Percentiles rank a stretch among this genome's conserved stretches.
phyloP scores from a whole-genome alignment of 2,329 filamentous ascomycete genomes.

The Tothia fuscella region DNA sequence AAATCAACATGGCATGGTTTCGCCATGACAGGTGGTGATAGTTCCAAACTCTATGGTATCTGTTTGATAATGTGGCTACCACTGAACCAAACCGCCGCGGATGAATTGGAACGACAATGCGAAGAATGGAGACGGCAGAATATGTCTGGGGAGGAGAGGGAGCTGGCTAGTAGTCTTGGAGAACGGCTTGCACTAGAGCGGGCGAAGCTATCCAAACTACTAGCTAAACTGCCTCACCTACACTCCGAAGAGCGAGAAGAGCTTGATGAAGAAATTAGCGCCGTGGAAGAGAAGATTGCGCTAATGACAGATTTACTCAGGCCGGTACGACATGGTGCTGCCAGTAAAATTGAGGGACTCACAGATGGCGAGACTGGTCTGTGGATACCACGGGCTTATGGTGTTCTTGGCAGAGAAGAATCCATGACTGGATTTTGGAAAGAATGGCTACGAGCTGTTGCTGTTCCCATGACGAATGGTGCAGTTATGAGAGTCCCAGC shows the following conservation, averaged over 20 bases:
- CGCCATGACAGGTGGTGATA: conserved; percentile 90
- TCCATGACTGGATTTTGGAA: conserved; percentile 91
- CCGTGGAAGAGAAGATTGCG: conserved; percentile 91
- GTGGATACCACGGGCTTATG: conserved; percentile 90
- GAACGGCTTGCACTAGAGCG: conserved; percentile 78
- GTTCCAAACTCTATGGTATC: conserved; percentile 82
- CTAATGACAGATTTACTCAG: conserved; percentile 94
- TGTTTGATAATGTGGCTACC: conserved; percentile 90
- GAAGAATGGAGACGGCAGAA: conserved; percentile 45
- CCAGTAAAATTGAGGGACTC: conserved; percentile 92
- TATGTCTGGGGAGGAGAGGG: conserved; percentile 83
- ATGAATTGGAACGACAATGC: conserved; percentile 60
- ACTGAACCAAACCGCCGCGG: conserved; percentile 66
- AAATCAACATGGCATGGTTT: conserved; percentile 99
- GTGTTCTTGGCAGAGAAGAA: conserved; percentile 74
- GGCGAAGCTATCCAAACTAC: conserved; percentile 76
- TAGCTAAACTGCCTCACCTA: conserved; percentile 70
- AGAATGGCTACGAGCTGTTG: conserved; percentile 86
- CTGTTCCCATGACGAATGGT: conserved; percentile 93
- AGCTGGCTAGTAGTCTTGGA: conserved; percentile 82
- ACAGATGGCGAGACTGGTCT: conserved; percentile 91
- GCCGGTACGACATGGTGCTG: conserved; percentile 83
- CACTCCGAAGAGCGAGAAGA: conserved; percentile 66
- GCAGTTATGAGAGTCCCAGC: conserved; percentile 69
- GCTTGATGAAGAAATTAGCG: conserved; percentile 87